Evolutionary conservation across 768 basidiomycete species (phyloP), one percentile per base, ranked within the genome.

Genomic region (Chalciporus sphaerocephalus): DNA sequence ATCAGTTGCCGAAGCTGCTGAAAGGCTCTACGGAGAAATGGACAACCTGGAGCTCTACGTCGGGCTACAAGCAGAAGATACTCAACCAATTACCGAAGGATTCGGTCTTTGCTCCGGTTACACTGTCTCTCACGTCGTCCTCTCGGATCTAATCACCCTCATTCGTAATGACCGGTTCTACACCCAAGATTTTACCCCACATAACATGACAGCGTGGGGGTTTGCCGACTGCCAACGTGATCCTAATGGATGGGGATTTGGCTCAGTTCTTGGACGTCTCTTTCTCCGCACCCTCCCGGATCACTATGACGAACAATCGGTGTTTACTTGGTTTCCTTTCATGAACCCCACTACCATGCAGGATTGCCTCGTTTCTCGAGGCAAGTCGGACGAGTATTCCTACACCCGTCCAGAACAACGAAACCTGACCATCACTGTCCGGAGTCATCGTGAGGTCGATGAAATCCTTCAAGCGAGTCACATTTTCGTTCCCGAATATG

Each of bases 91-190:
- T 27, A 74, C 83, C 16, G 80, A 82, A 0, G 90, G 90, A 41
- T 86, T 90, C 40, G 90, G 90, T 44, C 75, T 92, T 44, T 92
- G 89, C 67, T 88, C 90, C 49, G 83, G 87, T 13, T 92, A 87
- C 65, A 92, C 90, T 8, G 78, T 88, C 56, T 85, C 85, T 55
- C 81, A 90, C 23, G 89, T 90, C 6, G 92, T 92, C 55, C 79
- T 92, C 25, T 80, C 81, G 50, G 89, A 92, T 57, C 90, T 90
- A 22, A 85, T 92, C 46, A 87, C 89, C 10, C 79, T 92, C 43
- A 90, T 87, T 38, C 83, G 89, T 41, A 89, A 89, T 23, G 90
- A 92, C 58, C 75, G 89, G 42, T 85, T 80, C 73, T 88, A 79
- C 68, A 92, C 87, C 1, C 72, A 85, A 18, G 89, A 92, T 57